Evolutionary conservation across 139 green algal genomes (phyloP).

Genomic region (Parachlorella kessleri): DNA sequence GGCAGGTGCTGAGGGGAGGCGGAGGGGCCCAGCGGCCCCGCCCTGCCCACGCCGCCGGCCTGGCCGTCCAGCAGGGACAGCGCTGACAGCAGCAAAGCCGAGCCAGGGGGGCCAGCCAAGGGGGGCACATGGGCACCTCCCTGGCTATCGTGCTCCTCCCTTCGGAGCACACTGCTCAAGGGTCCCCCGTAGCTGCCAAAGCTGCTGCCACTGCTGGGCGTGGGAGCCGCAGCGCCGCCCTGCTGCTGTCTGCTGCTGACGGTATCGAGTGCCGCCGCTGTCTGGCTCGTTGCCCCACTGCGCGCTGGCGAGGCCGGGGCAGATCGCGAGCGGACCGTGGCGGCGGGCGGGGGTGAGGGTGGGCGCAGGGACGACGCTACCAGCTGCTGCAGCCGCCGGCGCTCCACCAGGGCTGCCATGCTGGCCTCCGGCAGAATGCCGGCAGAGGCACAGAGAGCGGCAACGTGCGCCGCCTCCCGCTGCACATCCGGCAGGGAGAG

Average conservation of each 20-base stretch:
- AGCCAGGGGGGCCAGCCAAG: no score
- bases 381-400: slow-evolving; percentile 46
- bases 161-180: no score
- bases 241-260: not conserved
- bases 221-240: not conserved
- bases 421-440: slow-evolving; percentile 3
- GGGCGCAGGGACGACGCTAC: slow-evolving; percentile 3
- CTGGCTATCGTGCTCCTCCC: no score
- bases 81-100: not conserved
- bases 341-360: not conserved
- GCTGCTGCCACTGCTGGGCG: not conserved
- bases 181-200: no score
- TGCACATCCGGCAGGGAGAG: slow-evolving; percentile 23
- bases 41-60: not conserved
- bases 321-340: no score
- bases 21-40: no score
- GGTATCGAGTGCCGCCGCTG: not conserved
- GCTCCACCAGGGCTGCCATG: slow-evolving; percentile 53
- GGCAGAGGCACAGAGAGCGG: slow-evolving; percentile 17
- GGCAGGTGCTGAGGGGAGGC: not conserved
- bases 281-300: no score
- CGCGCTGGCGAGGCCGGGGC: slow-evolving; percentile 11
- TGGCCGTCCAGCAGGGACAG: not conserved
- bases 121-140: no score
- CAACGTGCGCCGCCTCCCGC: slow-evolving; percentile 23